phyloP scores from a whole-genome alignment of 2,329 filamentous ascomycete species.

The Venturia effusa region DNA sequence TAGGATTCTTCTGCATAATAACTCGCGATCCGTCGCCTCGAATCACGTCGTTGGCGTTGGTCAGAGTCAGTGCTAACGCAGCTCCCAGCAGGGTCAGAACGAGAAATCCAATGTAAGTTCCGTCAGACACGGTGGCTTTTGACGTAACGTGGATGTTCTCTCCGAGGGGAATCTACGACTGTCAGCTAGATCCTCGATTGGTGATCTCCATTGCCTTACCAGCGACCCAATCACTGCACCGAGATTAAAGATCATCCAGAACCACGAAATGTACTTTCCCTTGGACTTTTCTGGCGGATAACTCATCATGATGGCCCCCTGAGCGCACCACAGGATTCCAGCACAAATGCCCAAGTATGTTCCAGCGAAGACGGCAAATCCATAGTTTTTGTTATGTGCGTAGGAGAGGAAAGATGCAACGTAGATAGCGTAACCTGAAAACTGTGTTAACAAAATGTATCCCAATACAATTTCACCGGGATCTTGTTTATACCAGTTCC shows the following conservation, averaged over 20 bases:
- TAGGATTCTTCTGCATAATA: slow-evolving; percentile 84
- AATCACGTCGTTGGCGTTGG: slow-evolving; percentile 60
- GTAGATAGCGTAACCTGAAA: slow-evolving; percentile 62
- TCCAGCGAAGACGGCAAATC: slow-evolving; percentile 68
- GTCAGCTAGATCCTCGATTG: not conserved
- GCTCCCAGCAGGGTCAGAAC: slow-evolving; percentile 70
- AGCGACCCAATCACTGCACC: slow-evolving; percentile 77
- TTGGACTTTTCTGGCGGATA: slow-evolving; percentile 75
- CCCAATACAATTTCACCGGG: not conserved
- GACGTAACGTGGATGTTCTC: slow-evolving; percentile 54
- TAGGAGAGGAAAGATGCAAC: slow-evolving; percentile 60
- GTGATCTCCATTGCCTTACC: slow-evolving; percentile 32
- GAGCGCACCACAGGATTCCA: slow-evolving; percentile 70
- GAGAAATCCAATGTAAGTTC: slow-evolving; percentile 82
- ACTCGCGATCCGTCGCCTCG: slow-evolving; percentile 68
- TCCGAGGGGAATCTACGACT: slow-evolving; percentile 56
- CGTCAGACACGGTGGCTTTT: slow-evolving; percentile 50
- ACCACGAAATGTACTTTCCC: slow-evolving; percentile 79
- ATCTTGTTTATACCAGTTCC: slow-evolving; percentile 37
- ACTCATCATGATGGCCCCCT: slow-evolving; percentile 81
- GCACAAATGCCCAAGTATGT: slow-evolving; percentile 68
- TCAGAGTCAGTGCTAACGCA: slow-evolving; percentile 55
- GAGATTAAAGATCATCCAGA: slow-evolving; percentile 93
- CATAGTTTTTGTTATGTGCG: slow-evolving; percentile 54
- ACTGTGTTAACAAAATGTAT: not conserved